A percentile compares a stretch with the other conserved stretches of the same genome.
Conservation (phyloP, 2,329 filamentous ascomycete genomes). For the Thelonectria rubi region DNA sequence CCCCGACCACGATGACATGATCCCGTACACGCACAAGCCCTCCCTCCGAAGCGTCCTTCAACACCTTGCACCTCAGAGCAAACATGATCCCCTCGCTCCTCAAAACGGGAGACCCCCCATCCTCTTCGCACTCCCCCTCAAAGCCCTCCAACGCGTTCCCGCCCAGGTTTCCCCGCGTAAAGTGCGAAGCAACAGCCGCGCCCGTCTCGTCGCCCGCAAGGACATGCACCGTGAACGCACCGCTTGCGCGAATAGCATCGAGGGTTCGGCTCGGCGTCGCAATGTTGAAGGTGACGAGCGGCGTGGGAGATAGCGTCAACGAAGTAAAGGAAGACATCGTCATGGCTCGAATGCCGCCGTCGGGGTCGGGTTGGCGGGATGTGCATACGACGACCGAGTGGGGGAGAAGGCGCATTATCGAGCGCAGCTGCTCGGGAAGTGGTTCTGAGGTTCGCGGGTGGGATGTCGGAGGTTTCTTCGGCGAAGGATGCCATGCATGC, state of each 20-base stretch:
- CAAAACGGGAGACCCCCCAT: constrained; percentile 53
- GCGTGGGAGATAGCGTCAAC: constrained; percentile 60
- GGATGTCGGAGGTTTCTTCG: constrained; percentile 46
- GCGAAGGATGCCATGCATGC: constrained; percentile 43
- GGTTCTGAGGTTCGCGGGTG: constrained; percentile 45
- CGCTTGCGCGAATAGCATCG: constrained; percentile 56
- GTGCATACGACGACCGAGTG: constrained; percentile 67
- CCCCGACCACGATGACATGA: constrained; percentile 62
- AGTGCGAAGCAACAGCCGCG: constrained; percentile 60
- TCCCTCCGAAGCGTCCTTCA: constrained; percentile 49
- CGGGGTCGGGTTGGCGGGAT: constrained; percentile 48
- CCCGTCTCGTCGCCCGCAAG: constrained; percentile 58
- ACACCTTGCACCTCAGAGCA: constrained; percentile 54
- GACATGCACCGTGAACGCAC: constrained; percentile 64
- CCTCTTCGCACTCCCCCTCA: constrained; percentile 33
- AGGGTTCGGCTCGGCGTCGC: constrained; percentile 64
- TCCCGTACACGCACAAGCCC: constrained; percentile 60
- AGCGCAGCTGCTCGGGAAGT: constrained; percentile 59
- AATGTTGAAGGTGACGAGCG: constrained; percentile 66
- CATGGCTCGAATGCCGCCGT: constrained; percentile 56
- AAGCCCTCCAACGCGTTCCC: constrained; percentile 52
- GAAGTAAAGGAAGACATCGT: constrained; percentile 70
- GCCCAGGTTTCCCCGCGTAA: constrained; percentile 58
- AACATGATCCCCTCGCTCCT: constrained; percentile 62
- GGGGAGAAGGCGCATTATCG: constrained; percentile 62